Conservation (phyloP, 2,329 filamentous ascomycete species). For the Amauroascus verrucosus region DNA sequence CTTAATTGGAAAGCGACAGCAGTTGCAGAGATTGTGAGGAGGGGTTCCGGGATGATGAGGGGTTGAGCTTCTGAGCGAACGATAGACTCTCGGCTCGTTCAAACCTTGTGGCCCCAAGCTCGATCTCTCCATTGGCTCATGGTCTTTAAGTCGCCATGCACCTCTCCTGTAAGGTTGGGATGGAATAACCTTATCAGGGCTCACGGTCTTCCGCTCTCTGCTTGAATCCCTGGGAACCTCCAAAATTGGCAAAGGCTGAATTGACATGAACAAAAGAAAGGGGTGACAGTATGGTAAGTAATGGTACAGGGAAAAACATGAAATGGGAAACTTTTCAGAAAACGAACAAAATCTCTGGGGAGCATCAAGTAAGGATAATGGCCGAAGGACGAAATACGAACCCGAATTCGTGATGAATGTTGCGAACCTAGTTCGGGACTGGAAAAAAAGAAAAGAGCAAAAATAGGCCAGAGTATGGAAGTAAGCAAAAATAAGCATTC, state of each 20-base stretch:
- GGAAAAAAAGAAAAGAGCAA: conserved; percentile 8
- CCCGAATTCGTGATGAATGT: not conserved
- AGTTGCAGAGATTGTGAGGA: not conserved
- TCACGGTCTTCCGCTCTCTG: too few species aligned
- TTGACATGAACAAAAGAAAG: not conserved
- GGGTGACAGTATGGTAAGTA: conserved; percentile 8
- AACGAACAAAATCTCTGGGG: not conserved
- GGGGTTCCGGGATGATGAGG: not conserved
- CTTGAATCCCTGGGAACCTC: too few species aligned
- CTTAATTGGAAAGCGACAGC: not conserved
- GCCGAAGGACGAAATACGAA: conserved; percentile 2
- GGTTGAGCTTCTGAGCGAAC: not conserved
- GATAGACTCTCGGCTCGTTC: not conserved
- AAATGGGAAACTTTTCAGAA: not conserved
- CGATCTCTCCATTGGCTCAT: too few species aligned
- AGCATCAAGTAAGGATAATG: not conserved
- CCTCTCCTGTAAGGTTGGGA: not conserved
- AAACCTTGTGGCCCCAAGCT: not conserved
- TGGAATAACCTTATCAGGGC: not conserved
- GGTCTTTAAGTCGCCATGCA: not conserved
- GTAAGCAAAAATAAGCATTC: conserved; percentile 17
- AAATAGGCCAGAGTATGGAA: not conserved
- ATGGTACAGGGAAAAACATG: conserved; percentile 6
- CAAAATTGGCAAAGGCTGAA: not conserved
- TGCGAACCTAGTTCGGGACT: not conserved